phyloP scores from a whole-genome alignment of 1,139 yeast species.

The Entelexis paramagnoliae region DNA sequence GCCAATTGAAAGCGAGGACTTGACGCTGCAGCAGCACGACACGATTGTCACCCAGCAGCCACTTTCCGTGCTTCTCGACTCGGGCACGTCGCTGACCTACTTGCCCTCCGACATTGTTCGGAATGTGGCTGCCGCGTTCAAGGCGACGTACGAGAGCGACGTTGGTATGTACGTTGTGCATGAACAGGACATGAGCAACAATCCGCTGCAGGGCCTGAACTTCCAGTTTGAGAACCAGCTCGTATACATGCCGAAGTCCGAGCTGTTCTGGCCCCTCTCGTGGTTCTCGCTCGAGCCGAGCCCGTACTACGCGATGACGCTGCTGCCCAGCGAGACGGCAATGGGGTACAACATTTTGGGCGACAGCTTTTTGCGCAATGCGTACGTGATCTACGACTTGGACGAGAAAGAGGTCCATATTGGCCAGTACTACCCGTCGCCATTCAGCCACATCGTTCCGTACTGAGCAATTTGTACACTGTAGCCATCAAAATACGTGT shows the following conservation, averaged over 20 bases:
- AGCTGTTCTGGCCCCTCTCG: slow-evolving; percentile 30
- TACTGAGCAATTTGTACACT: background rate
- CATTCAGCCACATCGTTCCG: slow-evolving; percentile 13
- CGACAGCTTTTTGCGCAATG: slow-evolving; percentile 57
- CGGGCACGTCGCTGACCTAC: slow-evolving; percentile 51
- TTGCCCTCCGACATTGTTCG: slow-evolving; percentile 38
- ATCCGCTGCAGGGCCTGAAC: slow-evolving; percentile 17
- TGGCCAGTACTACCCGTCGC: slow-evolving; percentile 39
- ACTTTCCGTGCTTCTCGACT: slow-evolving; percentile 42
- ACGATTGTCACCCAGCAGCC: slow-evolving; percentile 12
- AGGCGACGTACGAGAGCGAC: slow-evolving; percentile 31
- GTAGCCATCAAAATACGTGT: background rate
- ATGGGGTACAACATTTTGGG: slow-evolving; percentile 39
- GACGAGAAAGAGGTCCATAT: slow-evolving; percentile 42
- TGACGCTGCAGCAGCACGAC: slow-evolving; percentile 8
- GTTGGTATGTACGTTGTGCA: slow-evolving; percentile 26
- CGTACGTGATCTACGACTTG: slow-evolving; percentile 63
- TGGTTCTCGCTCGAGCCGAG: slow-evolving; percentile 25
- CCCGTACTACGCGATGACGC: slow-evolving; percentile 27
- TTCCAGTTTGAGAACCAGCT: slow-evolving; percentile 41
- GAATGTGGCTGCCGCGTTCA: slow-evolving; percentile 35
- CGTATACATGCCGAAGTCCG: slow-evolving; percentile 38
- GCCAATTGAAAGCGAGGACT: background rate
- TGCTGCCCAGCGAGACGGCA: slow-evolving; percentile 26
- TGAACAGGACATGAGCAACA: slow-evolving; percentile 15